Base-by-base conservation (phyloP, 1,284 basidiomycete genomes). In the Moesziomyces globuligerus region DNA sequence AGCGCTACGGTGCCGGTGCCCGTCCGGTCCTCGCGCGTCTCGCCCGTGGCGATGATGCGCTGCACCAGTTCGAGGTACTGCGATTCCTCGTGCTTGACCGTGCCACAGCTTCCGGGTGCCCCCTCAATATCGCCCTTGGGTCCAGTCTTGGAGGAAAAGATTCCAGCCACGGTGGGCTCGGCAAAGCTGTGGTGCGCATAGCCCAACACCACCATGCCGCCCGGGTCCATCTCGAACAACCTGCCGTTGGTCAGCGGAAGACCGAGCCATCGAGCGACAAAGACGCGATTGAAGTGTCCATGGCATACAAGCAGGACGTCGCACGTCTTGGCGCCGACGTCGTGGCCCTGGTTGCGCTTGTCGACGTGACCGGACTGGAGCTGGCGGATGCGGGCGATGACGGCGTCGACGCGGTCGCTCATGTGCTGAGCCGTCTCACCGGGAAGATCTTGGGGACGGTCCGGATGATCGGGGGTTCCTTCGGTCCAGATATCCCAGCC, bases 401-500 rank as follows among this genome's bases (percentile, higher is more conserved):
- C 70, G 18, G 52, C 47, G 50, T 82, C 80, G 37, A 80, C 60
- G 7, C 80, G 61, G 7, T 53, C 73, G 28, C 75, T 66, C 66
- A 81, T 78, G 29, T 75, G 60, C 56, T 80, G 56, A 1, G 77
- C 67, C 23, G 68, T 54, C 55, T 82, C 80, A 17, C 80, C 80
- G 0, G 79, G 79, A 32, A 78, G 50, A 20, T 75, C 56, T 10
- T 49, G 24, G 11, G 77, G 67, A 25, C 46, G 23, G 1, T 71
- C 57, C 3, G 77, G 70, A 37, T 78, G 65, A 39, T 80, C 72
- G 1, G 78, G 79, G 9, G 76, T 75, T 11, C 80, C 80, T 18
- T 81, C 68, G 20, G 53, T 55, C 73, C 77, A 82, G 21, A 82
- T 76, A 41, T 82, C 74, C 80, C 80, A 82, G 28, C 71, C 71